Conservation (phyloP, 2,329 filamentous ascomycete genomes). For the Aspergillus oerlinghausenensis region DNA sequence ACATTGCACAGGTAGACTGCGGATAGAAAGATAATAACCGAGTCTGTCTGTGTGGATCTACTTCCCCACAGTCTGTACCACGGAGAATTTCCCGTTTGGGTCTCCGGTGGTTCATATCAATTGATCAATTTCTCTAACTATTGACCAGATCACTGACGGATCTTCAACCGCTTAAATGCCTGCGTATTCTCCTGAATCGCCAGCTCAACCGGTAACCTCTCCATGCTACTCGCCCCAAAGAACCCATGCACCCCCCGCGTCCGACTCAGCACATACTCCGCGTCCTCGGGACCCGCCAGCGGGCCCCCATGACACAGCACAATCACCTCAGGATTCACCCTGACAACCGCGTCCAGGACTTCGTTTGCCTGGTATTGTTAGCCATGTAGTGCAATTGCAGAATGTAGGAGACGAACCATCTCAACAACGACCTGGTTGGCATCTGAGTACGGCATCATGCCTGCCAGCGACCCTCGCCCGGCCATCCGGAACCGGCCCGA, state of each 20-base stretch:
- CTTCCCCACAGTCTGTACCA: conserved; percentile 10
- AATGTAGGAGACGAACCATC: conserved; percentile 46
- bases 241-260: conserved; percentile 66
- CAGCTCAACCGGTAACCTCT: conserved; percentile 62
- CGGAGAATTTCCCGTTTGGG: conserved; percentile 25
- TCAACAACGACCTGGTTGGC: conserved; percentile 66
- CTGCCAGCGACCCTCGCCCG: conserved; percentile 63
- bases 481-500: conserved; percentile 70
- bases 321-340: conserved; percentile 56
- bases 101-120: neutral
- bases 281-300: conserved; percentile 61
- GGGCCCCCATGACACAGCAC: conserved; percentile 68
- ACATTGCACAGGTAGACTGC: neutral
- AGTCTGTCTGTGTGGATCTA: conserved; percentile 6
- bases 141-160: conserved; percentile 4
- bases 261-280: conserved; percentile 56
- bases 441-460: conserved; percentile 67
- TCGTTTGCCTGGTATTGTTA: conserved; percentile 50
- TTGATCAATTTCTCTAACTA: neutral
- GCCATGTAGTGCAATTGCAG: neutral
- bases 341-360: conserved; percentile 58
- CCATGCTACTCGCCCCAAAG: conserved; percentile 66
- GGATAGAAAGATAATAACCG: no score
- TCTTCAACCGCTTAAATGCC: conserved; percentile 47
- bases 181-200: conserved; percentile 58